phyloP scores from a whole-genome alignment of 208 protist genomes.

The Wallacemonas sp. region DNA sequence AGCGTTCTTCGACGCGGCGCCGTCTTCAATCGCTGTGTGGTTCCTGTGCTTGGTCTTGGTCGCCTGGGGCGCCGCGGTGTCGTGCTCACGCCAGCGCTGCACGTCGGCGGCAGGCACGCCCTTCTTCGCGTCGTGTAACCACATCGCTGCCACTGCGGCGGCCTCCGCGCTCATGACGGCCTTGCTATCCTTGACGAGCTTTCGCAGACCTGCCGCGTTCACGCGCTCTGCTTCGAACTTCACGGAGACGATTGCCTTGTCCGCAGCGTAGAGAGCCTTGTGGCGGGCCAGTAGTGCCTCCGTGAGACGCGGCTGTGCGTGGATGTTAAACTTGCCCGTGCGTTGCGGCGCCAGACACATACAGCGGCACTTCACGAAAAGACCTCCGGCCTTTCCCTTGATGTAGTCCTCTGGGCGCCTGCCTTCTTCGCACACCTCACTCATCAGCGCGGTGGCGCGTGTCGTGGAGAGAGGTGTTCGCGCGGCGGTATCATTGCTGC shows the following conservation, averaged over 20 bases:
- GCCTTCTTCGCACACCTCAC: background rate
- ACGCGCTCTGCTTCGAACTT: background rate
- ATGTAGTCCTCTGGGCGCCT: background rate
- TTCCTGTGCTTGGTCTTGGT: conserved; percentile 16
- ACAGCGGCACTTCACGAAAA: background rate
- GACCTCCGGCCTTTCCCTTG: background rate
- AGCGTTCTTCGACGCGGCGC: conserved; percentile 1
- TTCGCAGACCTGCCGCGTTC: conserved; percentile 16
- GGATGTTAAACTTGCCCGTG: conserved; percentile 6
- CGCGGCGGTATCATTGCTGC: no score
- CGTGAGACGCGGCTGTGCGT: background rate
- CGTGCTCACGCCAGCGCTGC: conserved; percentile 7
- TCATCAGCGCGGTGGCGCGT: background rate
- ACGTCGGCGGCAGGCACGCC: background rate
- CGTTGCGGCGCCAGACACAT: background rate
- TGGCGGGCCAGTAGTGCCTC: conserved; percentile 3
- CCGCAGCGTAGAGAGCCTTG: conserved; percentile 11
- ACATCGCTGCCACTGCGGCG: conserved; percentile 1
- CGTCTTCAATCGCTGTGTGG: no score
- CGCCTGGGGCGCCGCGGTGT: background rate
- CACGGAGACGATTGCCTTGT: background rate
- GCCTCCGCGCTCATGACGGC: conserved; percentile 26
- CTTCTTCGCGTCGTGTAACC: background rate
- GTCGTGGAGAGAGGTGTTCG: background rate
- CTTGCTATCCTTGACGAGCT: conserved; percentile 30